These are phyloP conservation scores for Microcera coccophila DNA, from an alignment of 2,329 filamentous ascomycete species.

Conservation along the genomic window DNA sequence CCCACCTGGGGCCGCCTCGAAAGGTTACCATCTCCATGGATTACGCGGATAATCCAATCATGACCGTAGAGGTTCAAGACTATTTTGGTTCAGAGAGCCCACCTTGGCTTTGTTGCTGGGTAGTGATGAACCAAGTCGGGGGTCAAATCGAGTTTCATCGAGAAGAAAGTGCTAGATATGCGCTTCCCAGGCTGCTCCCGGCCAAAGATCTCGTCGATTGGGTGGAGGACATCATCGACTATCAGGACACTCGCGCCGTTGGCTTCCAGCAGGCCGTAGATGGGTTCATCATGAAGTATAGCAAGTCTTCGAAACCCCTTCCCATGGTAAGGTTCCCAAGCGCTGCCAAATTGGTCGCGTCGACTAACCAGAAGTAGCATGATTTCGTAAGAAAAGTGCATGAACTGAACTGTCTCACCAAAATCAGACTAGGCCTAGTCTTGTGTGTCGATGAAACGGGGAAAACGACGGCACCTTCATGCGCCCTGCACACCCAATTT, in stretches of 20 bases:
- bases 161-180: conserved; percentile 26
- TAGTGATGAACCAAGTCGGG: conserved; percentile 25
- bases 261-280: conserved; percentile 28
- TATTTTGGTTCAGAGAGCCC: conserved; percentile 20
- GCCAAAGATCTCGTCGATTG: conserved; percentile 20
- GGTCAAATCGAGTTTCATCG: conserved; percentile 24
- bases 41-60: conserved; percentile 23
- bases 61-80: conserved; percentile 24
- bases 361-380: conserved; percentile 14
- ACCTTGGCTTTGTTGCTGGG: conserved; percentile 29
- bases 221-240: conserved; percentile 22
- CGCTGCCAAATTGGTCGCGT: not conserved
- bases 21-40: conserved; percentile 25
- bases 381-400: conserved; percentile 25
- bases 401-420: conserved; percentile 25
- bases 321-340: conserved; percentile 21
- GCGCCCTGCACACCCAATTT: conserved; percentile 27
- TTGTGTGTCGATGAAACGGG: conserved; percentile 24
- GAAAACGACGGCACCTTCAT: conserved; percentile 23
- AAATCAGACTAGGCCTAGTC: conserved; percentile 24
- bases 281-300: conserved; percentile 25
- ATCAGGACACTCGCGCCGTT: conserved; percentile 23
- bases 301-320: conserved; percentile 16
- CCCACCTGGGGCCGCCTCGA: conserved; percentile 26
- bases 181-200: conserved; percentile 22